These are phyloP conservation scores for Tylopilus sp. DNA, from an alignment of 1,284 basidiomycete genomes.

Conservation along the genomic window DNA sequence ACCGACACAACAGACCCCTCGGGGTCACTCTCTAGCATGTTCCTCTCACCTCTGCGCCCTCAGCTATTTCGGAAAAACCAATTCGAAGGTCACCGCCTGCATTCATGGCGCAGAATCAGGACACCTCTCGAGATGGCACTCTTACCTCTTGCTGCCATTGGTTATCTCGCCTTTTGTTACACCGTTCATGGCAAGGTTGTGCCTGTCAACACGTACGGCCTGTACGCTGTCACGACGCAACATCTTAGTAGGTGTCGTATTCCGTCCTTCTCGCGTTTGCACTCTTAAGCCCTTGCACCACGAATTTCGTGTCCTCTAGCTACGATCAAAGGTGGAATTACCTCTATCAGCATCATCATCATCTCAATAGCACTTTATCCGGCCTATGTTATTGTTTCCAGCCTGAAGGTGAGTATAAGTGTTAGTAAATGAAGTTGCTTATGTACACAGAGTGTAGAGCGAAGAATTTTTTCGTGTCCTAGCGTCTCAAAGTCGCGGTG, in stretches of 20 bases:
- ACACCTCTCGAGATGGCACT: constrained; percentile 20
- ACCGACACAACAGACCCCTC: not conserved
- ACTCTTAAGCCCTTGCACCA: not conserved
- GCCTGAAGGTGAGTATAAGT: constrained; percentile 16
- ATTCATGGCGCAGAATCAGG: constrained; percentile 10
- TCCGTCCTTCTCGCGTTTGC: not conserved
- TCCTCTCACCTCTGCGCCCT: constrained; percentile 5
- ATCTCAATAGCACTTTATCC: constrained; percentile 30
- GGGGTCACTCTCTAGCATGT: constrained; percentile 3
- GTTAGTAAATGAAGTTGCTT: not conserved
- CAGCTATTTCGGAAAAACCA: not conserved
- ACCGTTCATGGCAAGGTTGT: constrained; percentile 24
- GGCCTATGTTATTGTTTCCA: constrained; percentile 18
- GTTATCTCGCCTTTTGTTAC: constrained; percentile 31
- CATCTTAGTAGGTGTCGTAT: constrained; percentile 20
- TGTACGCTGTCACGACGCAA: constrained; percentile 15
- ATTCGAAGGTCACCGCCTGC: not conserved
- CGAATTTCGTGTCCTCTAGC: constrained; percentile 14
- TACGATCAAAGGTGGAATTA: constrained; percentile 30
- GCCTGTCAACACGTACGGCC: constrained; percentile 25
- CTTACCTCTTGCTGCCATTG: constrained; percentile 28
- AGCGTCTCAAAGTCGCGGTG: constrained; percentile 13
- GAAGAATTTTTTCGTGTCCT: constrained; percentile 33
- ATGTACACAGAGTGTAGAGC: constrained; percentile 14
- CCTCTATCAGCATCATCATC: constrained; percentile 31